Base-by-base conservation (phyloP, 2,329 filamentous ascomycete species). In the Colletotrichum graminicola region DNA sequence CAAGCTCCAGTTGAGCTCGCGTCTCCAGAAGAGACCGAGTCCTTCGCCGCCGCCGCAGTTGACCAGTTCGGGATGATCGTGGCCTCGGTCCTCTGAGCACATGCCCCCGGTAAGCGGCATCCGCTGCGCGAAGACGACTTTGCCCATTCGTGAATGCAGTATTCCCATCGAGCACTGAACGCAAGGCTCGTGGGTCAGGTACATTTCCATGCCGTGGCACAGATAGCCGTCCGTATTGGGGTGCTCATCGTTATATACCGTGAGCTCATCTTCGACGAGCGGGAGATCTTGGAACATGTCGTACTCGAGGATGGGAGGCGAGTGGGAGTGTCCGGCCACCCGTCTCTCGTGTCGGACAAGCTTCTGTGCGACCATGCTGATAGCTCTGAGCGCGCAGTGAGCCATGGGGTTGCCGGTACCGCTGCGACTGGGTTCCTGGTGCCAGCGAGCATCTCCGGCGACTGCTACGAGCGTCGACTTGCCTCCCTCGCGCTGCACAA, bases 151-250 rank as follows among this genome's bases (percentile, higher is more conserved):
- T 11, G 95, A 98, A 79, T 98, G 95, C 29, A 98, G 86, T 76
- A 98, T 92, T 1, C 94, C 96, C 96, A 98, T 98, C 45, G 93
- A 94, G 82, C 96, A 99, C 89, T 97, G 97, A 72, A 97, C 89
- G 79, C 96, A 99, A 6, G 96, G 96, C 82, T 99, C 96, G 78
- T 98, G 95, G 2, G 95, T 97, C 72, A 97, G 86, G 82, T 98
- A 98, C 67, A 99, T 89, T 81, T 98, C 95, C 39, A 99, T 88
- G 66, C 94, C 93, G 75, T 97, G 94, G 82, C 95, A 98, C 26
- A 99, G 90, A 80, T 99, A 99, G 64, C 95, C 95, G 75, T 94
- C 93, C 41, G 89, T 88, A 74, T 86, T 88, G 51, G 88, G 89
- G 77, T 91, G 92, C 76, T 91, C 90, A 76, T 89, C 83, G 60